phyloP scores from a whole-genome alignment of 192 early-diverging fungal genomes.

The Rhizophagus prolifer region DNA sequence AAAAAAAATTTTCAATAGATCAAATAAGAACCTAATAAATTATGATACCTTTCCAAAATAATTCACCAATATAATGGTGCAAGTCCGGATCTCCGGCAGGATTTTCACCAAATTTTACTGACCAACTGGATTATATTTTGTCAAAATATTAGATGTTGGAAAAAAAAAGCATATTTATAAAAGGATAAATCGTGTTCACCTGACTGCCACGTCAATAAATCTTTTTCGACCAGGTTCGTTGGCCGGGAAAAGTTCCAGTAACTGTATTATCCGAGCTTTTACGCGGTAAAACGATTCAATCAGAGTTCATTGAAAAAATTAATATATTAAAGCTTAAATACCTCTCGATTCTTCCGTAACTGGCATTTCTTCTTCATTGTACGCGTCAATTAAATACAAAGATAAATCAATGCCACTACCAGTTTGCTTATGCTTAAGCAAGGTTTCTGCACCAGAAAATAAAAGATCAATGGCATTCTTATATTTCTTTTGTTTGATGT shows the following conservation, averaged over 20 bases:
- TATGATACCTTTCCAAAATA: conserved; percentile 62
- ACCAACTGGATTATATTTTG: conserved; percentile 51
- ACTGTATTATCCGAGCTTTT: conserved; percentile 60
- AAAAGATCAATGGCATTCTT: conserved; percentile 75
- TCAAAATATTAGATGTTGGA: conserved; percentile 8
- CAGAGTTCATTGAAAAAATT: neutral
- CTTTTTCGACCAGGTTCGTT: conserved; percentile 48
- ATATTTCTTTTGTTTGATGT: conserved; percentile 85
- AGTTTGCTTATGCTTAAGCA: conserved; percentile 78
- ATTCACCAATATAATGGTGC: conserved; percentile 70
- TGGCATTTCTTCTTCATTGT: conserved; percentile 61
- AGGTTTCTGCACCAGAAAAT: conserved; percentile 72
- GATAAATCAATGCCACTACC: conserved; percentile 83
- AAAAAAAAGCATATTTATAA: conserved; percentile 11
- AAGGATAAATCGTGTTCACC: conserved; percentile 31
- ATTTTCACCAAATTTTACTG: conserved; percentile 53
- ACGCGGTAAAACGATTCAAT: neutral
- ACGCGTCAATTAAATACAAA: conserved; percentile 80
- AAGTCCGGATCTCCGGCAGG: conserved; percentile 66
- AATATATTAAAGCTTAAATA: conserved; percentile 30
- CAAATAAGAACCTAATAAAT: neutral
- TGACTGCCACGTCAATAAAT: conserved; percentile 55
- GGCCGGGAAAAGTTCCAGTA: conserved; percentile 61
- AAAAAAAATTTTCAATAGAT: too few relatives aligned
- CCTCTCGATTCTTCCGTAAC: conserved; percentile 71